phyloP scores from a whole-genome alignment of 2,329 filamentous ascomycete genomes.

The Colletotrichum sp. region DNA sequence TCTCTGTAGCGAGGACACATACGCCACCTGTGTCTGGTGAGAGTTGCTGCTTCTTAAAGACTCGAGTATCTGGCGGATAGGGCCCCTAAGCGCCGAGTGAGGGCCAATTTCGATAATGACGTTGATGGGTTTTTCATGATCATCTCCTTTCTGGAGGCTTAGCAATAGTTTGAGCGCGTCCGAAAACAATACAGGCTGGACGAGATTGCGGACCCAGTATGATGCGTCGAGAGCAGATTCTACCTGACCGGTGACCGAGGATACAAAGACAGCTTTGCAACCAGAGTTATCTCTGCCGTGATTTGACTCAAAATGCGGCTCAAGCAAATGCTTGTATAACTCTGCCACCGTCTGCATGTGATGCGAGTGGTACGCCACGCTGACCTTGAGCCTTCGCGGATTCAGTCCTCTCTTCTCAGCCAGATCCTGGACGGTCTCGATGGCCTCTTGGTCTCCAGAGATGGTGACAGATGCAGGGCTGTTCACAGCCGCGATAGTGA shows the following conservation, averaged over 20 bases:
- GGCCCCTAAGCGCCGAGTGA: conserved; percentile 52
- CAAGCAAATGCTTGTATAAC: background rate
- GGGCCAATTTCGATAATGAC: conserved; percentile 53
- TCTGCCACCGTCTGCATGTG: background rate
- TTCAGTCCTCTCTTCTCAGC: conserved; percentile 30
- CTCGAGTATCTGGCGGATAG: conserved; percentile 54
- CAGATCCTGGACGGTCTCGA: conserved; percentile 27
- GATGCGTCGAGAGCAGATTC: background rate
- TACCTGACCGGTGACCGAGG: background rate
- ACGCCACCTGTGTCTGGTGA: conserved; percentile 29
- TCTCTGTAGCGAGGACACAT: conserved; percentile 34
- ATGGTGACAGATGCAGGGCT: conserved; percentile 48
- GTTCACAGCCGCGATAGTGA: conserved; percentile 47
- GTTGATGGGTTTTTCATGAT: conserved; percentile 14
- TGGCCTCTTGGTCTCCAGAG: conserved; percentile 32
- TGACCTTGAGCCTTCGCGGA: background rate
- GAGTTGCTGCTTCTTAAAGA: conserved; percentile 34
- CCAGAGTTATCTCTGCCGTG: background rate
- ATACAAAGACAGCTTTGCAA: background rate
- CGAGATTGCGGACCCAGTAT: conserved; percentile 52
- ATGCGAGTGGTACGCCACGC: conserved; percentile 2
- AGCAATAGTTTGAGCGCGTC: conserved; percentile 40
- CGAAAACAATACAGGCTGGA: conserved; percentile 47
- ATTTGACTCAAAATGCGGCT: background rate
- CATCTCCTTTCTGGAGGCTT: background rate